Evolutionary conservation across 78 protist genomes (phyloP).

Genomic region (Dictyostelium discoideum): DNA sequence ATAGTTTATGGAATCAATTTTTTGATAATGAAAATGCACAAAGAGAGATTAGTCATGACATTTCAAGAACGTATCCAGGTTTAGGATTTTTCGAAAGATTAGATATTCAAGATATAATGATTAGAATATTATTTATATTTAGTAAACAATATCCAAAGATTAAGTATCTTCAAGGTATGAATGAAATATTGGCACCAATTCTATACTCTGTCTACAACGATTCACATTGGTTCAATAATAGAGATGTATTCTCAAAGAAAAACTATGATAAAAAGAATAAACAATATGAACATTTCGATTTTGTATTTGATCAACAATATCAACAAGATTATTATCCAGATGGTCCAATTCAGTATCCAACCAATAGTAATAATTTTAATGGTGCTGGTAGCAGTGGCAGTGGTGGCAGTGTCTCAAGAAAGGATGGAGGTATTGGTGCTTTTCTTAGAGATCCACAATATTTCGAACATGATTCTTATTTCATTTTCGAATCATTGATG

Average conservation of each 20-base stretch:
- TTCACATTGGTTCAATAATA: constrained; percentile 52
- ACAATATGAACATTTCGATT: neutral
- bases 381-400: neutral
- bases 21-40: constrained; percentile 77
- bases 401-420: neutral
- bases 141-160: constrained; percentile 75
- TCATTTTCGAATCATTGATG: constrained; percentile 62
- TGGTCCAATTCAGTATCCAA: constrained; percentile 15
- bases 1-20: constrained; percentile 79
- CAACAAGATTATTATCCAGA: neutral
- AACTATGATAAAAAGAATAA: neutral
- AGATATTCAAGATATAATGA: constrained; percentile 65
- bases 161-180: constrained; percentile 88
- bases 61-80: constrained; percentile 84
- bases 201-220: constrained; percentile 40
- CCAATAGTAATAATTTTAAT: neutral
- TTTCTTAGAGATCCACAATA: constrained; percentile 37
- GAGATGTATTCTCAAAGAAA: neutral
- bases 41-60: constrained; percentile 81
- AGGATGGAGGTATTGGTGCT: neutral
- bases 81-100: constrained; percentile 67
- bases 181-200: constrained; percentile 88
- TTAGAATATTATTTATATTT: constrained; percentile 73
- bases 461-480: constrained; percentile 60
- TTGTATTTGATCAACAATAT: neutral